These are phyloP conservation scores for Acanthamoeba divionensis DNA, from an alignment of 208 protist genomes.

Conservation along the genomic window DNA sequence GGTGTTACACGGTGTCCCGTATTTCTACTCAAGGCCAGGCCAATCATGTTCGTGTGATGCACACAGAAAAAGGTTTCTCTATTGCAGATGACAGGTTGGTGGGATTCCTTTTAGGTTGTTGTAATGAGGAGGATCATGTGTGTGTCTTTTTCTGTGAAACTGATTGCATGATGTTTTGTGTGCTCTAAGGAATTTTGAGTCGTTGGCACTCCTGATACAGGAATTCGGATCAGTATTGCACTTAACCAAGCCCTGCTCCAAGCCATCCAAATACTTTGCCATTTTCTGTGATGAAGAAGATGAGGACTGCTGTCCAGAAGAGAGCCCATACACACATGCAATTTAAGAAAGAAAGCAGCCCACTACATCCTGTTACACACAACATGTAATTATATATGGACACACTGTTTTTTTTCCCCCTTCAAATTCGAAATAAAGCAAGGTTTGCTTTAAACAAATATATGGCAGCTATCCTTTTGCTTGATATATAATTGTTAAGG, in stretches of 20 bases:
- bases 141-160: not conserved
- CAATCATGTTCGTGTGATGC: not conserved
- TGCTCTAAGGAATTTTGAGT: not conserved
- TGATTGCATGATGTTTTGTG: not conserved
- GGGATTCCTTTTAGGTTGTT: not conserved
- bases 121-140: not conserved
- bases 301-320: not conserved
- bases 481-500: no score
- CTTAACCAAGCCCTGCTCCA: not conserved
- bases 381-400: no score
- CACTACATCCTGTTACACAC: no score
- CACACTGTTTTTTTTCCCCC: no score
- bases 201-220: not conserved
- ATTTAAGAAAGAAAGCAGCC: no score
- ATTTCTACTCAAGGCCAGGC: not conserved
- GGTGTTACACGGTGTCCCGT: constrained; percentile 2
- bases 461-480: no score
- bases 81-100: not conserved
- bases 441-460: no score
- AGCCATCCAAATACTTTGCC: not conserved
- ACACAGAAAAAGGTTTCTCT: not conserved
- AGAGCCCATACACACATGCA: not conserved
- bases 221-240: not conserved
- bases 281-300: not conserved
- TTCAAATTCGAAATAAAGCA: no score